Percentiles rank a stretch among this genome's conserved stretches.
phyloP scores from a whole-genome alignment of 2,329 filamentous ascomycete species.

The Bipolaris victoriae region DNA sequence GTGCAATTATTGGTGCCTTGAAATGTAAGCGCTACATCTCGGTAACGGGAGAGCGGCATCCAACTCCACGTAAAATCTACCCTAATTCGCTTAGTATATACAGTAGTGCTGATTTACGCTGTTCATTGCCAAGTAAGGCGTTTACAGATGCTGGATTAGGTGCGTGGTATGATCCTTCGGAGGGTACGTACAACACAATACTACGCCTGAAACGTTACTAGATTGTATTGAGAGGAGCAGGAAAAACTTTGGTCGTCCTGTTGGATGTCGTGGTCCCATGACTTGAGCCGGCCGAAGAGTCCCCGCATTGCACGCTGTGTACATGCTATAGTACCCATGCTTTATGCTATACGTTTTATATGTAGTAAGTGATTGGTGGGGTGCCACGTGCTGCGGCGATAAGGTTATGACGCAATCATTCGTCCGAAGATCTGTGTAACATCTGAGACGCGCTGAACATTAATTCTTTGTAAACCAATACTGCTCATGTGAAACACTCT shows the following conservation, averaged over 20 bases:
- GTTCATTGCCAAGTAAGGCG: neutral
- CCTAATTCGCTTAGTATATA: neutral
- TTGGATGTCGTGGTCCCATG: too few relatives aligned
- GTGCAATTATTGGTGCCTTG: neutral
- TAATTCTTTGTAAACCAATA: too few relatives aligned
- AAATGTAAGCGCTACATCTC: neutral
- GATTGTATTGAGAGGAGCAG: neutral
- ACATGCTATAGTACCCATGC: too few relatives aligned
- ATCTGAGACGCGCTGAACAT: neutral
- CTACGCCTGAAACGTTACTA: neutral
- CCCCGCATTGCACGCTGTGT: neutral
- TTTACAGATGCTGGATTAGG: neutral
- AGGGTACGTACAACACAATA: neutral
- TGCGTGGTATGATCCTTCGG: neutral
- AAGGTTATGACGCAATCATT: neutral
- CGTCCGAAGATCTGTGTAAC: neutral
- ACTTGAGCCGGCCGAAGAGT: neutral
- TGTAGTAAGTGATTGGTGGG: neutral
- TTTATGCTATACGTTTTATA: neutral
- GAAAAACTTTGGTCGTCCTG: too few relatives aligned
- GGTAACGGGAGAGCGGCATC: neutral
- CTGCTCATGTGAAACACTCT: too few relatives aligned
- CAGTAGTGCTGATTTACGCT: constrained; percentile 4
- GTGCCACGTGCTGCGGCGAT: neutral
- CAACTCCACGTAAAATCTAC: neutral